phyloP scores from a whole-genome alignment of 2,329 filamentous ascomycete genomes.

The Venturia effusa region DNA sequence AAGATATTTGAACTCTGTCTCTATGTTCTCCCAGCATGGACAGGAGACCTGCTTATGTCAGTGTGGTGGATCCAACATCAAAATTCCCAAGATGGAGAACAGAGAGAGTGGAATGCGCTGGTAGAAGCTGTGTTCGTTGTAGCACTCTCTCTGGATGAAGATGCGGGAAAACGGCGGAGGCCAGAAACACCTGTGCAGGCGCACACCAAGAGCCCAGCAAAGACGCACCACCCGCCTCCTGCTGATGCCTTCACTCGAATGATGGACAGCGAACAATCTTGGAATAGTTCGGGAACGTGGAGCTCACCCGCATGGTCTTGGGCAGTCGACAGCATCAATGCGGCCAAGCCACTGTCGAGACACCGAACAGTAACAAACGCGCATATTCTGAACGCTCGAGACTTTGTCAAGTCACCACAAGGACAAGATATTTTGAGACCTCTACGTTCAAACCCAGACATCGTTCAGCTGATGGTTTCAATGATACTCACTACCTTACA shows the following conservation, averaged over 20 bases:
- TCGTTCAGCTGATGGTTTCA: slow-evolving; percentile 2
- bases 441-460: not conserved
- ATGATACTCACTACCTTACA: slow-evolving; percentile 65
- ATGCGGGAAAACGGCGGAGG: not conserved
- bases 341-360: not conserved
- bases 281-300: slow-evolving; percentile 22
- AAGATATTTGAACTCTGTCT: slow-evolving; percentile 23
- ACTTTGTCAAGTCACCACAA: slow-evolving; percentile 3
- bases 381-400: slow-evolving; percentile 2
- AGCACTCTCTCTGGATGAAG: slow-evolving; percentile 17
- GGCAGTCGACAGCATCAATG: slow-evolving; percentile 16
- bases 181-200: slow-evolving; percentile 12
- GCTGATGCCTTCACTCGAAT: slow-evolving; percentile 1
- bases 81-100: slow-evolving; percentile 15
- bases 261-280: slow-evolving; percentile 15
- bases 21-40: slow-evolving; percentile 24
- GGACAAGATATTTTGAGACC: not conserved
- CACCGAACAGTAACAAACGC: not conserved
- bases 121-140: slow-evolving; percentile 29
- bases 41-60: slow-evolving; percentile 26
- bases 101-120: slow-evolving; percentile 29
- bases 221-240: not conserved
- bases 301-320: slow-evolving; percentile 24
- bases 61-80: slow-evolving; percentile 28
- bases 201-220: not conserved